These are phyloP conservation scores for Medicago arabica DNA, from an alignment of 306 rosid genomes.

Conservation along the genomic window DNA sequence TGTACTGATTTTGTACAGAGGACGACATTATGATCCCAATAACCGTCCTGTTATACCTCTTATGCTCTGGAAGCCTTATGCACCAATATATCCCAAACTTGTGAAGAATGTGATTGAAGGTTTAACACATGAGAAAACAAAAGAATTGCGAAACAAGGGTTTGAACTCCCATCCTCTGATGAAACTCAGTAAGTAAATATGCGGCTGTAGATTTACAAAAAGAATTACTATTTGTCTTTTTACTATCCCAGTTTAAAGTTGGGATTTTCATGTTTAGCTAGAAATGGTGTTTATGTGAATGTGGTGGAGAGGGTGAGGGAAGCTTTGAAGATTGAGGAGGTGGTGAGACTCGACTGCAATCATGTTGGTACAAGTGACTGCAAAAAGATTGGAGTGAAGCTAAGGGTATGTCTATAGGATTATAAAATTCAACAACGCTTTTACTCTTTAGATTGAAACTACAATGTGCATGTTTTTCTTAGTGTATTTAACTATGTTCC, in stretches of 20 bases:
- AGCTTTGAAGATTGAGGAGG: conserved; percentile 73
- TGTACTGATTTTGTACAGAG: conserved; percentile 73
- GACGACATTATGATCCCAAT: conserved; percentile 76
- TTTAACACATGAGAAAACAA: conserved; percentile 68
- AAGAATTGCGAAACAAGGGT: conserved; percentile 80
- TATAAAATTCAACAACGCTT: conserved; percentile 15
- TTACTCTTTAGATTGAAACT: conserved; percentile 16
- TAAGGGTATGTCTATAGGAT: conserved; percentile 57
- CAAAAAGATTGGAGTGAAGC: conserved; percentile 82
- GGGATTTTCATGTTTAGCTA: conserved; percentile 59
- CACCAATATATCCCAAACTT: conserved; percentile 90
- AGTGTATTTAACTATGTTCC: conserved; percentile 9
- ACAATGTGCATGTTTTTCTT: conserved; percentile 9
- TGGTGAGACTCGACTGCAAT: conserved; percentile 82
- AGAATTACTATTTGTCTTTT: no score
- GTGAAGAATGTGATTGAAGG: conserved; percentile 77
- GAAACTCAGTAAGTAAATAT: conserved; percentile 79
- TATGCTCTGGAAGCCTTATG: conserved; percentile 96
- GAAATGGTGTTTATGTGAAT: conserved; percentile 88
- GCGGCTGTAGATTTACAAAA: not conserved
- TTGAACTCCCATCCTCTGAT: conserved; percentile 65
- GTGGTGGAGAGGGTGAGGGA: conserved; percentile 83
- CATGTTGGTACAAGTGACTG: conserved; percentile 85
- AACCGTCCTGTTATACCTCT: conserved; percentile 73
- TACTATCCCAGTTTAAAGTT: not conserved